phyloP scores from a whole-genome alignment of 495 filamentous ascomycete genomes.

The Podospora tetraspora region DNA sequence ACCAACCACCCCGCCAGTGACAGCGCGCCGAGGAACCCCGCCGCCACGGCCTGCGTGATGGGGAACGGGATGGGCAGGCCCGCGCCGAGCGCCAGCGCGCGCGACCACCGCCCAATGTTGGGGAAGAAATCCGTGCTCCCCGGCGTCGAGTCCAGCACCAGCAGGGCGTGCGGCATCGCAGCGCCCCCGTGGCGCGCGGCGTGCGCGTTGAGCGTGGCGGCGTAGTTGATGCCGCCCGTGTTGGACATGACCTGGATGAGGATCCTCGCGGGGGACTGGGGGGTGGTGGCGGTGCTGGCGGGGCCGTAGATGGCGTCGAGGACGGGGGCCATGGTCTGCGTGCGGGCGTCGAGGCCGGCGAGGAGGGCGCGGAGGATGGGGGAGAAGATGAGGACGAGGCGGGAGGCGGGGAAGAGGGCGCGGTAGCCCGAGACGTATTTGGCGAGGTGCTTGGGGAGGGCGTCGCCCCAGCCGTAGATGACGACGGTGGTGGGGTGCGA shows the following conservation, averaged over 20 bases:
- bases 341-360: slow-evolving; percentile 37
- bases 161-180: slow-evolving; percentile 39
- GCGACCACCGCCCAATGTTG: slow-evolving; percentile 46
- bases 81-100: slow-evolving; percentile 48
- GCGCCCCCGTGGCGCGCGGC: slow-evolving; percentile 24
- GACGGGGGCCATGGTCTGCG: slow-evolving; percentile 45
- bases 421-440: slow-evolving; percentile 52
- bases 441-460: slow-evolving; percentile 44
- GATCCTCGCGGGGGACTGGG: slow-evolving; percentile 20
- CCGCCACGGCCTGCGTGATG: slow-evolving; percentile 39
- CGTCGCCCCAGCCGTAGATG: slow-evolving; percentile 54
- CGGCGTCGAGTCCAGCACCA: slow-evolving; percentile 50
- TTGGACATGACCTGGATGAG: slow-evolving; percentile 50
- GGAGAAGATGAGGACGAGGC: slow-evolving; percentile 45
- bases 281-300: slow-evolving; percentile 5
- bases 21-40: slow-evolving; percentile 29
- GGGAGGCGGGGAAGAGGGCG: slow-evolving; percentile 42
- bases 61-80: slow-evolving; percentile 42
- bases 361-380: slow-evolving; percentile 43
- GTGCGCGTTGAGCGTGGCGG: slow-evolving; percentile 46
- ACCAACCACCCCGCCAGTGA: slow-evolving; percentile 28
- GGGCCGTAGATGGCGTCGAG: slow-evolving; percentile 30
- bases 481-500: slow-evolving; percentile 37
- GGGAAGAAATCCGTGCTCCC: slow-evolving; percentile 44
- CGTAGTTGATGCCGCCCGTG: slow-evolving; percentile 47